Evolutionary conservation across 768 basidiomycete species (phyloP), one percentile per base, ranked within the genome.

Genomic region (Mycena epipterygia): DNA sequence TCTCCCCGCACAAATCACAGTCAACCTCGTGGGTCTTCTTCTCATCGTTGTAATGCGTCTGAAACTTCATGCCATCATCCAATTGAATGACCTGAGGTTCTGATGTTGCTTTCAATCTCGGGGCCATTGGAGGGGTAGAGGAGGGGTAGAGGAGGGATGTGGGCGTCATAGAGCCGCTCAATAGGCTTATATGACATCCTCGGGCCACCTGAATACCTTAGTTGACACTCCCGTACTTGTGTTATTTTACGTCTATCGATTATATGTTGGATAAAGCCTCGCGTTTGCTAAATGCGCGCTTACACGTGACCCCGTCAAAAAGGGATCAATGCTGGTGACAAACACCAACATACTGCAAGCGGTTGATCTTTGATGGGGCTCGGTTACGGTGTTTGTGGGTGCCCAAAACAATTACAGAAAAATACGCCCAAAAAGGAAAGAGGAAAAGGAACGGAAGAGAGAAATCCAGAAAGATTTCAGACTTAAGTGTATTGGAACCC

Each of bases 81-180:
- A 66, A 49, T 55, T 64, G 63, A 32, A 64, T 42, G 29, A 55
- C 27, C 41, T 52, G 61, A 52, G 61, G 61, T 63, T 63, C 61
- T 19, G 48, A 63, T 13, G 46, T 61, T 61, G 32, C 21, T 61
- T 61, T 48, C 59, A 61, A 5, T 49, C 59, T 60, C 30, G 58
- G 42, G 58, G 42, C 30, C 42, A 58, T 58, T 39, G 41, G 27
- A 46, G 48, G 48, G 23, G 25, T 49, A 29, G 33, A 44, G 25
- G 9, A 23, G 48, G 48, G 23, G 25, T 49, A 29, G 33, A 44
- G 25, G 9, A 23, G 46, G 59, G 44, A 48, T 61, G 59, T 61
- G 14, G 59, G 46, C 16, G 23, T 48, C 23, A 61, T 61, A 49
- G 46, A 37, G 32, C 23, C 44, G 48, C 59, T 61, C 46, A 48